phyloP scores from a whole-genome alignment of 2,329 filamentous ascomycete species.

The Aspergillus sp. region DNA sequence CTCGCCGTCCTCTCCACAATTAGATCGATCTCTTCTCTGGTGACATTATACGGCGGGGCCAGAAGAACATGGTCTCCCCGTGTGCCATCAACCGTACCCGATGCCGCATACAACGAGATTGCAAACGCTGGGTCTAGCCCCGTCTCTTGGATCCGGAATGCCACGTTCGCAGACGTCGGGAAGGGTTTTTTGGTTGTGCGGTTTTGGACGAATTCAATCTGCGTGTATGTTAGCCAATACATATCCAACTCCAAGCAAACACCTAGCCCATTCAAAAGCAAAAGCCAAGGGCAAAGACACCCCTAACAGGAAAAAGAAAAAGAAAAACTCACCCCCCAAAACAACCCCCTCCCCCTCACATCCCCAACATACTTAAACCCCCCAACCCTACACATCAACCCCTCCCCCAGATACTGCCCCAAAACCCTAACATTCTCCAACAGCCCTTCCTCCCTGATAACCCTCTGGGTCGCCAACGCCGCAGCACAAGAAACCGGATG shows the following conservation, averaged over 20 bases:
- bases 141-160: conserved; percentile 52
- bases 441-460: conserved; percentile 58
- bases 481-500: conserved; percentile 57
- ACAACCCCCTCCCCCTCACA: conserved; percentile 59
- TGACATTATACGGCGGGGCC: conserved; percentile 67
- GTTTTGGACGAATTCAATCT: conserved; percentile 59
- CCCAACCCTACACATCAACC: conserved; percentile 46
- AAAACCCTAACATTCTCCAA: conserved; percentile 58
- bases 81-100: conserved; percentile 59
- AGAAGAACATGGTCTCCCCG: conserved; percentile 69
- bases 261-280: background rate
- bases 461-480: conserved; percentile 61
- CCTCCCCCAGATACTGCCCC: conserved; percentile 46
- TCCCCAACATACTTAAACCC: conserved; percentile 54
- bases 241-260: background rate
- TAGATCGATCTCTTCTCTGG: conserved; percentile 54
- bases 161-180: conserved; percentile 44
- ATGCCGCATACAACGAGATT: conserved; percentile 64
- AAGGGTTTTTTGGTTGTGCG: conserved; percentile 57
- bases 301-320: background rate
- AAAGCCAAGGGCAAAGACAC: no score
- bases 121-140: conserved; percentile 46
- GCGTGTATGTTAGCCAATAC: background rate
- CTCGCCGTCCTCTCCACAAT: conserved; percentile 53
- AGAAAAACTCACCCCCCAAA: conserved; percentile 55